phyloP scores from a whole-genome alignment of 345 rosid species.

The Turnera subulata region DNA sequence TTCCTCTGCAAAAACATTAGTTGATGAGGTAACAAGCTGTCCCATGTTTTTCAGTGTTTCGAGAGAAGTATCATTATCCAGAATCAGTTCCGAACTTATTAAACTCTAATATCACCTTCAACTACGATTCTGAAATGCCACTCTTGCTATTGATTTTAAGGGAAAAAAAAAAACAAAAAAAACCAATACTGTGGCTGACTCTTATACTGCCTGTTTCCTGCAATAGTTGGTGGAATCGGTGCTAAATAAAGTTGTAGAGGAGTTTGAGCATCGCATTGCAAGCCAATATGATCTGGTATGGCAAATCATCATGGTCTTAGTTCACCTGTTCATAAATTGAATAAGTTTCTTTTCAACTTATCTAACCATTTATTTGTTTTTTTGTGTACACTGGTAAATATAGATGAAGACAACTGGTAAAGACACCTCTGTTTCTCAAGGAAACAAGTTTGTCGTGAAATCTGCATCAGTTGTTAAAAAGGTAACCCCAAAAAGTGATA shows the following conservation, averaged over 20 bases:
- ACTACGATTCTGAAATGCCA: conserved; percentile 1
- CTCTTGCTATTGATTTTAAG: too few relatives aligned
- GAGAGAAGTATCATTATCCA: too few relatives aligned
- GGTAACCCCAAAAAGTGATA: conserved; percentile 34
- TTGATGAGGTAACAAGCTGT: too few relatives aligned
- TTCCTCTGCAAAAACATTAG: too few relatives aligned
- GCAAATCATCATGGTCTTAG: conserved; percentile 13
- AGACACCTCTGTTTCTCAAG: conserved; percentile 38
- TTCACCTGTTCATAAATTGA: conserved; percentile 13
- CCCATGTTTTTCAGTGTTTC: too few relatives aligned
- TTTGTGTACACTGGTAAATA: conserved; percentile 23
- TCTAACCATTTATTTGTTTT: neutral
- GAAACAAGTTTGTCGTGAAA: conserved; percentile 42
- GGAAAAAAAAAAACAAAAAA: too few relatives aligned
- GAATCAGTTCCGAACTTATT: neutral
- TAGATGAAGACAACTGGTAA: conserved; percentile 47
- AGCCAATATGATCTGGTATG: conserved; percentile 63
- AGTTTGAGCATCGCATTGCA: conserved; percentile 77
- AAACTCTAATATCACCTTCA: neutral
- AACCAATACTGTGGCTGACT: too few relatives aligned
- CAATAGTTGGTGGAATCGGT: conserved; percentile 86
- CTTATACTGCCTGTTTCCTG: conserved; percentile 16
- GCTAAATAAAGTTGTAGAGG: conserved; percentile 75
- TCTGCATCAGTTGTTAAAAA: conserved; percentile 41
- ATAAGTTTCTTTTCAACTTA: neutral